Conservation (phyloP, 805 yeast genomes). For the Starmerella asiatica region DNA sequence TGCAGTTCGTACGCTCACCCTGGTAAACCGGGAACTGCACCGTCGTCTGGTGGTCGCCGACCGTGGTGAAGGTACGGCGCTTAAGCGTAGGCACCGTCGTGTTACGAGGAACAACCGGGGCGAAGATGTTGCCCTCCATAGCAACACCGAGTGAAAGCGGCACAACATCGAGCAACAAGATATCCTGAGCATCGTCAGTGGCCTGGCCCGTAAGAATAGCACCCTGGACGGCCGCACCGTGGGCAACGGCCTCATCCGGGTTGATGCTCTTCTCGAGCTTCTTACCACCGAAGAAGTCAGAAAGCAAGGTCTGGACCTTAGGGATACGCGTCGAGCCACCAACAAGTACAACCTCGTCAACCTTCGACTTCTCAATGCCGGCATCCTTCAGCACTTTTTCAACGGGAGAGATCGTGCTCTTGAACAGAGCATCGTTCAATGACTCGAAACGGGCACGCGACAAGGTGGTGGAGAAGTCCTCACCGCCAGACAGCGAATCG, state of each 20-base stretch:
- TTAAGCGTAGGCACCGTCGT: slow-evolving; percentile 98
- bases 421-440: slow-evolving; percentile 82
- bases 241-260: slow-evolving; percentile 99
- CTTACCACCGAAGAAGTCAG: slow-evolving; percentile 94
- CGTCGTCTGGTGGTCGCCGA: slow-evolving; percentile 96
- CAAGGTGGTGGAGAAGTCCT: slow-evolving; percentile 82
- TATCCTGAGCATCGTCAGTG: slow-evolving; percentile 84
- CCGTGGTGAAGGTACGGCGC: slow-evolving; percentile 98
- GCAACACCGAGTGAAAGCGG: slow-evolving; percentile 99
- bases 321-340: slow-evolving; percentile 99
- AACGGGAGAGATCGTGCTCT: slow-evolving; percentile 87
- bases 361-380: slow-evolving; percentile 65
- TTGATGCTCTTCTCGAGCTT: slow-evolving; percentile 91
- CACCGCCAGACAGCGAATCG: slow-evolving; percentile 90
- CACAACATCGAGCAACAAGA: slow-evolving; percentile 89
- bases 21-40: slow-evolving; percentile 98
- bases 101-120: slow-evolving; percentile 98
- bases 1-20: slow-evolving; percentile 99
- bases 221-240: slow-evolving; percentile 99
- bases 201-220: slow-evolving; percentile 93
- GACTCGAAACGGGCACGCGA: slow-evolving; percentile 99
- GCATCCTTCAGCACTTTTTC: slow-evolving; percentile 91
- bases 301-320: slow-evolving; percentile 86
- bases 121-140: slow-evolving; percentile 98
- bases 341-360: slow-evolving; percentile 89